Conservation (phyloP, 495 filamentous ascomycete genomes). For the Talaromyces stipitatus region DNA sequence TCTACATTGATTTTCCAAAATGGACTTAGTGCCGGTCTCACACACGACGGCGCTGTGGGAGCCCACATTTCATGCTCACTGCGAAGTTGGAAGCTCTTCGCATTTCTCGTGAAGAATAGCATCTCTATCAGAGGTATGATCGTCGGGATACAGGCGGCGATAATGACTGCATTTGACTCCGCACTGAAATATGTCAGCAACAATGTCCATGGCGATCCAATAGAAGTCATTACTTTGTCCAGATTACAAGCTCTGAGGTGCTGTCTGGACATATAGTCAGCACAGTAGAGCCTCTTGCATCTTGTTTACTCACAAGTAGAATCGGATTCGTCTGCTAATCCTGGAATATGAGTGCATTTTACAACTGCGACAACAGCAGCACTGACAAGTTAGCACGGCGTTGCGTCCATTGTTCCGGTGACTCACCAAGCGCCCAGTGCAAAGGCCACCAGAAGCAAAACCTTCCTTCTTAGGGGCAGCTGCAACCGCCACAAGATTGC, state of each 20-base stretch:
- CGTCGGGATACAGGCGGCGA: constrained; percentile 41
- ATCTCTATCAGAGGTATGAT: constrained; percentile 33
- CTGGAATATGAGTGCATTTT: constrained; percentile 32
- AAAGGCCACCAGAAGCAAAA: constrained; percentile 32
- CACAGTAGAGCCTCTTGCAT: not conserved
- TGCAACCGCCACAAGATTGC: constrained; percentile 36
- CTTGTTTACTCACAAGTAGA: constrained; percentile 26
- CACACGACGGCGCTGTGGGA: not conserved
- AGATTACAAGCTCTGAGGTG: constrained; percentile 31
- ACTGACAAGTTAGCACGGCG: not conserved
- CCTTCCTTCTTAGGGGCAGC: constrained; percentile 35
- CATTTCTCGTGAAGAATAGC: constrained; percentile 10
- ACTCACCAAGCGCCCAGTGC: constrained; percentile 27
- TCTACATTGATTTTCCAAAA: too few species aligned
- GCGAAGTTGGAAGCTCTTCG: not conserved
- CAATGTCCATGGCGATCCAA: not conserved
- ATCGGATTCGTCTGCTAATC: constrained; percentile 23
- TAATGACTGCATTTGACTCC: constrained; percentile 38
- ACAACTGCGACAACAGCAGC: constrained; percentile 20
- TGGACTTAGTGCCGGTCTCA: too few species aligned
- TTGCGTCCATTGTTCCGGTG: not conserved
- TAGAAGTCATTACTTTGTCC: constrained; percentile 28
- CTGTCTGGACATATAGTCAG: constrained; percentile 10
- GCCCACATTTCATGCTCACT: not conserved
- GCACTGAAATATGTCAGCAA: constrained; percentile 15